Evolutionary conservation across 129 eudicot genomes (phyloP).

Genomic region (carrot (Daucus carota)): DH1_v3.0 NC_030387.2:40576501-40577000

Average conservation of each 20-base stretch:
- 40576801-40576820: not conserved
- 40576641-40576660: not conserved
- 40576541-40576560: not conserved
- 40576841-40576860: not conserved
- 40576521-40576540: not conserved
- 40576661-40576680: not conserved
- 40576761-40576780: not conserved
- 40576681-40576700: not conserved
- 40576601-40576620: too few relatives aligned
- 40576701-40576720: not conserved
- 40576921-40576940: not conserved
- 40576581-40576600: not conserved
- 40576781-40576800: not conserved
- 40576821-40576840: not conserved
- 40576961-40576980: too few relatives aligned
- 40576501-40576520: not conserved
- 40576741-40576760: not conserved
- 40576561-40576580: not conserved
- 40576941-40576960: not conserved
- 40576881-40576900: not conserved
- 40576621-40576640: too few relatives aligned
- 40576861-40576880: not conserved
- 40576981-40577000: not conserved
- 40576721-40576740: not conserved
- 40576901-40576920: not conserved